Evolutionary conservation across 176 grass and related monocot genomes (phyloP), one percentile per base, ranked within the genome.

Genomic region (Avena atlantica): DNA sequence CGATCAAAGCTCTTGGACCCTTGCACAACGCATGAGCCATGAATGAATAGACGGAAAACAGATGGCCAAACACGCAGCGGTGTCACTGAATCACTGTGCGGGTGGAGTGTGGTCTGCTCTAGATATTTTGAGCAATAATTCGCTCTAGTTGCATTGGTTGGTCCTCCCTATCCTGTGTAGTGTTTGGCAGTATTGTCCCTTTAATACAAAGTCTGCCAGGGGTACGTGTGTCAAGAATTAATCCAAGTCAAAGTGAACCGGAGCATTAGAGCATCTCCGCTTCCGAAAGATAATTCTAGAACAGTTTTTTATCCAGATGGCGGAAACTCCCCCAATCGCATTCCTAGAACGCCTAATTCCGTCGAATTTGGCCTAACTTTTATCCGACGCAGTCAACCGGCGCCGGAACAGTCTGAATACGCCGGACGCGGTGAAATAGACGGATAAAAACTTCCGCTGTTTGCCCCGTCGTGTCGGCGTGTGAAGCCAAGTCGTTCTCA

Each of bases 71-170:
- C 1, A 60, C 14, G 75, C 52, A 17, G 25, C 25, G 25, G 34
- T 60, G 79, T 50, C 66, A 75, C 57, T 29, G 56, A 77, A 11
- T 56, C 5, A 42, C 74, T 4, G 8, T 56, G 25, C 14, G 48
- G 58, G 4, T 20, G 59, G 25, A 34, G 31, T 60, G 61, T 67
- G 44, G 6, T 42, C 40, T 42, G 40, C 24, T 25, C 27, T 50
- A 47, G 63, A 63, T 42, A 7, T 42, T 42, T 65, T 27, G 64
- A 36, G 60, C n/a, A 56, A 69, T 82, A 67, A 51, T 50, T 81
- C 5, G 14, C 5, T 9, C 25, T 25, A 36, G 45, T 70, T 80
- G 8, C 21, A 5, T 52, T 52, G 13, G 25, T 29, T 29, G 6
- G 72, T 52, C 72, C 45, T 70, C 12, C 16, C 45, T 42, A 42